Percentiles rank a stretch among this genome's conserved stretches.
Conservation (phyloP, 306 rosid species). For the Sicyos baderoa region DNA sequence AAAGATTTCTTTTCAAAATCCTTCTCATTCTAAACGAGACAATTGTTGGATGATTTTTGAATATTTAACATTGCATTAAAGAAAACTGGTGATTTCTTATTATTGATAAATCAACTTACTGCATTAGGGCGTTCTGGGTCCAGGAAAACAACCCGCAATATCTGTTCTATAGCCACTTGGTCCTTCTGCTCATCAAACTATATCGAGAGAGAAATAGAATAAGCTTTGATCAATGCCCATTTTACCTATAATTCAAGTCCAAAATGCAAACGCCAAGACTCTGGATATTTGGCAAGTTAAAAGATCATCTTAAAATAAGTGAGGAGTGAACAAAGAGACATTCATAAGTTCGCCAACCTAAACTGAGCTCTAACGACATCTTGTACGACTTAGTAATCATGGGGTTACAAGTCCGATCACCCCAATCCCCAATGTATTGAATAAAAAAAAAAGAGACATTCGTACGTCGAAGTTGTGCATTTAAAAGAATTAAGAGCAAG, state of each 20-base stretch:
- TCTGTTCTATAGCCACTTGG: conserved; percentile 79
- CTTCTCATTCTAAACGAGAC: not conserved
- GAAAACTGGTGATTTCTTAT: not conserved
- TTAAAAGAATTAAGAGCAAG: not conserved
- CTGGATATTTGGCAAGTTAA: not conserved
- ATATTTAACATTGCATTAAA: not conserved
- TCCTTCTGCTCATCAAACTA: conserved; percentile 96
- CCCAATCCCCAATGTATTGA: no score
- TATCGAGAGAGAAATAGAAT: conserved; percentile 19
- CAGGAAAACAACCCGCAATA: conserved; percentile 74
- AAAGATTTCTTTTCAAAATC: not conserved
- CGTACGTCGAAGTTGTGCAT: not conserved
- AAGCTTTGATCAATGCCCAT: not conserved
- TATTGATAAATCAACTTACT: conserved; percentile 34
- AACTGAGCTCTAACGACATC: no score
- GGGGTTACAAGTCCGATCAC: no score
- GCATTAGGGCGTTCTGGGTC: conserved; percentile 78
- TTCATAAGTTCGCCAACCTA: not conserved
- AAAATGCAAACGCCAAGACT: not conserved
- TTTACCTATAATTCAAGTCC: not conserved
- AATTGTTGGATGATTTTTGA: not conserved
- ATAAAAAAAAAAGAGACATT: not conserved
- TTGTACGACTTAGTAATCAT: no score
- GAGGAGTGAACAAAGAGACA: not conserved
- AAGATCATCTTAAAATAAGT: not conserved